phyloP scores from a whole-genome alignment of 2,329 filamentous ascomycete genomes.

The Curvularia spicifera region DNA sequence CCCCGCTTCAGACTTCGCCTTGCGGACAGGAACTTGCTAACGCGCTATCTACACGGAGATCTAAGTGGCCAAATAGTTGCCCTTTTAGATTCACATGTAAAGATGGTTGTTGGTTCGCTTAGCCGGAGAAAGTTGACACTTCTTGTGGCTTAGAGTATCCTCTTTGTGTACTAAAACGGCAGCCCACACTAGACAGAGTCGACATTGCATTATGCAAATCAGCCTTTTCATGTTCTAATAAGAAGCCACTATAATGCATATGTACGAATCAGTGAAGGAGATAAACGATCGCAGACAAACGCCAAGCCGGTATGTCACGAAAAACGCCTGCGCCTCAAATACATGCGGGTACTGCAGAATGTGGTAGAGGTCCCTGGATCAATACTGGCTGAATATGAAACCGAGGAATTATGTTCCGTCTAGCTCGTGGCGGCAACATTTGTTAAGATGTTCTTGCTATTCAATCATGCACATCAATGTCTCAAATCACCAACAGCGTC shows the following conservation, averaged over 20 bases:
- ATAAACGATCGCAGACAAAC: neutral
- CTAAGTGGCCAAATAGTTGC: neutral
- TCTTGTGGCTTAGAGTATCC: neutral
- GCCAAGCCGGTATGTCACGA: neutral
- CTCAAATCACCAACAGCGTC: neutral
- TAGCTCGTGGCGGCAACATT: too few relatives aligned
- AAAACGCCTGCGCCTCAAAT: neutral
- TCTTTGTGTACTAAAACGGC: neutral
- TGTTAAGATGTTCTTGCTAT: neutral
- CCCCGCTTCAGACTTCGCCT: conserved; percentile 18
- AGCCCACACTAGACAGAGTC: neutral
- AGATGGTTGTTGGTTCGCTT: neutral
- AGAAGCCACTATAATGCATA: neutral
- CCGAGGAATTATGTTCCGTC: neutral
- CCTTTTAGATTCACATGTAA: neutral
- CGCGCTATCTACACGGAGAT: neutral
- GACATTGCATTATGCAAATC: neutral
- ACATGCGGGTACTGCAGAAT: neutral
- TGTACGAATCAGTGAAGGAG: neutral
- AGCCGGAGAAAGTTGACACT: neutral
- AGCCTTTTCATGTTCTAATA: neutral
- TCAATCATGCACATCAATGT: neutral
- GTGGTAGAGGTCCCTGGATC: neutral
- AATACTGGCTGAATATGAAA: too few relatives aligned
- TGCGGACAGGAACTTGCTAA: neutral